Conservation (phyloP, 169 alveolate genomes). For the Plasmodium reichenowi region DNA sequence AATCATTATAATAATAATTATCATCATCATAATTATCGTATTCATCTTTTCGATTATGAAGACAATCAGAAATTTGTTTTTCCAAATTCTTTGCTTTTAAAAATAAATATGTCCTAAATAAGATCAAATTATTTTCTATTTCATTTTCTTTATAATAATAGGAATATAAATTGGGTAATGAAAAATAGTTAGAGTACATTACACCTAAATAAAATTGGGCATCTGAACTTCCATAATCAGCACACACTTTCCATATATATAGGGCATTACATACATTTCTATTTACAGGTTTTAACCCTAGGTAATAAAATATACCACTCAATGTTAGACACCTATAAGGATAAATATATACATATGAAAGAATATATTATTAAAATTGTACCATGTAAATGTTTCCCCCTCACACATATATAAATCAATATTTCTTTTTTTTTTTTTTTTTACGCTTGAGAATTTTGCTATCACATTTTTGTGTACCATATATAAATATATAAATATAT, state of each 20-base stretch:
- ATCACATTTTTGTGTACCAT: not conserved
- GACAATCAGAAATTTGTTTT: not conserved
- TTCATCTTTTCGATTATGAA: not conserved
- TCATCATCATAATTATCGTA: not conserved
- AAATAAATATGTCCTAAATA: conserved; percentile 7
- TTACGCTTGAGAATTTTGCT: not conserved
- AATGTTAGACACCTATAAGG: conserved; percentile 35
- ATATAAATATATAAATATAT: too few relatives aligned
- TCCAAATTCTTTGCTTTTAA: conserved; percentile 11
- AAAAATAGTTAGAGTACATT: conserved; percentile 70
- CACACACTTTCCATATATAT: conserved; percentile 65
- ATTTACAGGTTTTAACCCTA: conserved; percentile 53
- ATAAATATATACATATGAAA: not conserved
- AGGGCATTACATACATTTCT: conserved; percentile 49
- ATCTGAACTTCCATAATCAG: conserved; percentile 71
- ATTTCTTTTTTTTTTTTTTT: not conserved
- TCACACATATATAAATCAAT: not conserved
- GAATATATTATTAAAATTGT: not conserved
- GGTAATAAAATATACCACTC: conserved; percentile 58
- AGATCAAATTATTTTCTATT: conserved; percentile 27
- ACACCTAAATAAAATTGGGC: conserved; percentile 69
- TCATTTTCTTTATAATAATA: conserved; percentile 25
- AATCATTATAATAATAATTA: too few relatives aligned
- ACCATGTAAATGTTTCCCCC: too few relatives aligned
- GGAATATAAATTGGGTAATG: conserved; percentile 55